These are phyloP conservation scores for Funneliformis mosseae DNA, from an alignment of 192 early-diverging fungal species.

Conservation along the genomic window DNA sequence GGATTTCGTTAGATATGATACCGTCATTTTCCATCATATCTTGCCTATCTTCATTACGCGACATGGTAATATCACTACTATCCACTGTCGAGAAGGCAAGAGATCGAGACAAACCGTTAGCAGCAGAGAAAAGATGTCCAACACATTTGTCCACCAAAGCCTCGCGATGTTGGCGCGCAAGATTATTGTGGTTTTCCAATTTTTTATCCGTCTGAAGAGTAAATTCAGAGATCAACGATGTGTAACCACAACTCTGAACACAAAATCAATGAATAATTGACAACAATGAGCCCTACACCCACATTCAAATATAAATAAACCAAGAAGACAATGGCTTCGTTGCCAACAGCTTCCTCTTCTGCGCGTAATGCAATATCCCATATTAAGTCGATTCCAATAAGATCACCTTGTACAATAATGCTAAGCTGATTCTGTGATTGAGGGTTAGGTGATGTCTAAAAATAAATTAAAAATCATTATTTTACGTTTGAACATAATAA, in stretches of 20 bases:
- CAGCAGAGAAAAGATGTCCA: constrained; percentile 39
- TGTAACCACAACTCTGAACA: background rate
- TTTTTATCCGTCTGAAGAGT: constrained; percentile 35
- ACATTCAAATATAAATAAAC: constrained; percentile 38
- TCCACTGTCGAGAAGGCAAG: background rate
- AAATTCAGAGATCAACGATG: background rate
- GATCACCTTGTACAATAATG: constrained; percentile 36
- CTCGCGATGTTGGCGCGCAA: constrained; percentile 41
- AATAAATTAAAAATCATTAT: background rate
- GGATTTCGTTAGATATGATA: background rate
- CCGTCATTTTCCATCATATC: constrained; percentile 20
- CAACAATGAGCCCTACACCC: background rate
- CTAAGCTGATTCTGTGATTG: constrained; percentile 15
- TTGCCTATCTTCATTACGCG: background rate
- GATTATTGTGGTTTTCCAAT: constrained; percentile 29
- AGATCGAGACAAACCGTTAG: constrained; percentile 22
- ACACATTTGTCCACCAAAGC: constrained; percentile 48
- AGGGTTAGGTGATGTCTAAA: constrained; percentile 13
- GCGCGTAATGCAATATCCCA: constrained; percentile 50
- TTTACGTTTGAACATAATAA: background rate
- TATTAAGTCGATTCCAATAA: constrained; percentile 48
- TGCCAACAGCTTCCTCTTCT: constrained; percentile 39
- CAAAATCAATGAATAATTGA: background rate
- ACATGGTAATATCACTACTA: background rate
- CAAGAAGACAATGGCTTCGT: constrained; percentile 42